Evolutionary conservation across 225 moss, liverwort and hornwort genomes (phyloP).

Genomic region (Anthoceros angustus): DNA sequence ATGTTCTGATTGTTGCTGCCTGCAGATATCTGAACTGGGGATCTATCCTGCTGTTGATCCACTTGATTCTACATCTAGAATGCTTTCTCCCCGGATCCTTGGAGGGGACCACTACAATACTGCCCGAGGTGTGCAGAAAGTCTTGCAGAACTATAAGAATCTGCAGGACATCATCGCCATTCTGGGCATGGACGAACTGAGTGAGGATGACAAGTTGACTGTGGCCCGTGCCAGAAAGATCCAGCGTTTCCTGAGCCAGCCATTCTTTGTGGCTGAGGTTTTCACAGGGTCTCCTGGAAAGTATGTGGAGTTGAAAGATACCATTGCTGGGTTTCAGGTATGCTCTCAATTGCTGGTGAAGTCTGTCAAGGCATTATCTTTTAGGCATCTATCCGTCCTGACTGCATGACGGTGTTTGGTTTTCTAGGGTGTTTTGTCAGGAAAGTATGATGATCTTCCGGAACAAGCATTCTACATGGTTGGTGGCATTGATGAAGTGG

Average conservation of each 20-base stretch:
- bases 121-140: conserved; percentile 76
- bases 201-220: conserved; percentile 84
- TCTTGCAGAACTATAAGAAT: conserved; percentile 96
- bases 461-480: conserved; percentile 92
- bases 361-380: not conserved
- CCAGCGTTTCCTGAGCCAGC: conserved; percentile 85
- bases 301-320: conserved; percentile 92
- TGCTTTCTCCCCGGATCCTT: conserved; percentile 78
- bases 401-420: not conserved
- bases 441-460: conserved; percentile 74
- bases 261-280: conserved; percentile 93
- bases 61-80: conserved; percentile 79
- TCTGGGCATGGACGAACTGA: conserved; percentile 92
- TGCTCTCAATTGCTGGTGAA: not conserved
- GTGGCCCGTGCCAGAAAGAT: conserved; percentile 92
- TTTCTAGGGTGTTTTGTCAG: conserved; percentile 55
- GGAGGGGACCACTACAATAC: conserved; percentile 85
- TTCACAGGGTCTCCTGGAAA: conserved; percentile 94
- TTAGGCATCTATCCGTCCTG: not conserved
- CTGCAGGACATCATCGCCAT: conserved; percentile 96
- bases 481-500: conserved; percentile 75
- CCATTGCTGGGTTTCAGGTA: conserved; percentile 80
- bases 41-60: conserved; percentile 98
- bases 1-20: not conserved
- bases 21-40: conserved; percentile 77